Base-by-base conservation (phyloP, 2,329 filamentous ascomycete species). In the Fusarium clavum region DNA sequence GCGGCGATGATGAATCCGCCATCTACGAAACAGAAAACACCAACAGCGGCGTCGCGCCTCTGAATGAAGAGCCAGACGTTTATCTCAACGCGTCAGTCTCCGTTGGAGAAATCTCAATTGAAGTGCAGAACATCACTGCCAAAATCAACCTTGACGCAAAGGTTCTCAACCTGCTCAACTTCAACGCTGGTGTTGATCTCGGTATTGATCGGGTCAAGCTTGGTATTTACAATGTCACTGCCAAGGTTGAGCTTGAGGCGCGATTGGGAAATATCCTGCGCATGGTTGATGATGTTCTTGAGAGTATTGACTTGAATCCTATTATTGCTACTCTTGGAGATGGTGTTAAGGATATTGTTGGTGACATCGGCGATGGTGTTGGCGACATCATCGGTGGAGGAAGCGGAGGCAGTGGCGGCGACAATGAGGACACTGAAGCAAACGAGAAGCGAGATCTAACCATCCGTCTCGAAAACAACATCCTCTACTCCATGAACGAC, bases 21-120 rank as follows among this genome's bases (percentile, higher is more conserved):
- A 67, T 67, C 3, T 67, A 67, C 25, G 64, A 67, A 46, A 67
- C 62, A 1, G 62, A 67, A 56, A 67, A 67, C 32, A 67, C 64
- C 20, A 67, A 44, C 22, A 67, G 64, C 4, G 64, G 64, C 25
- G 18, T 57, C 4, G 32, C 64, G 0, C 64, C 64, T 29, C 46
- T 67, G 1, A 67, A 67, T 4, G 24, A 67, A n/a, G 62, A 67
- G 2, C 64, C 64, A 0, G 64, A 67, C 8, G 64, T 67, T 11
- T 67, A 67, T 13, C 64, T 67, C 34, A 67, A 67, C 5, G 62
- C 64, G 3, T 52, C 49, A 34, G 64, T 67, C 8, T 67, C 64
- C 0, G 64, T 67, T 3, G 64, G 64, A 2, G 64, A 67, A 16
- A 67, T 67, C 41, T 67, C 64, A 6, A 34, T 67, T 6, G 64